Conservation (phyloP, 768 basidiomycete genomes). For the Russula sp. region DNA sequence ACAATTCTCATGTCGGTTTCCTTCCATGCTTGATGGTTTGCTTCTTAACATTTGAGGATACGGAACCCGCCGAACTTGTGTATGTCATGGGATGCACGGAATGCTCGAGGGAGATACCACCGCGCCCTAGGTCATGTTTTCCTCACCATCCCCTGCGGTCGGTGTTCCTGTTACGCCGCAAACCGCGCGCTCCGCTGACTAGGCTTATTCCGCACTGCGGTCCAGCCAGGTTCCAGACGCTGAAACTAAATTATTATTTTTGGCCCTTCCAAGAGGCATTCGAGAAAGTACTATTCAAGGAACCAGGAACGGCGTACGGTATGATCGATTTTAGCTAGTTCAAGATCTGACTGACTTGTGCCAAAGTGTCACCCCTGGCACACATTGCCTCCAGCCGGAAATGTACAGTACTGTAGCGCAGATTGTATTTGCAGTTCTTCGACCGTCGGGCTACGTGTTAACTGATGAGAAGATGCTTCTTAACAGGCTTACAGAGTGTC, state of each 20-base stretch:
- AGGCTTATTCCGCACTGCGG: background rate
- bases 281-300: conserved; percentile 1
- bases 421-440: background rate
- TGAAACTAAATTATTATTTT: background rate
- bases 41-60: background rate
- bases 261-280: background rate
- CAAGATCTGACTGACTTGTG: background rate
- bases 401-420: no score
- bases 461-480: background rate
- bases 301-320: conserved; percentile 4
- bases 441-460: background rate
- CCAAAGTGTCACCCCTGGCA: background rate
- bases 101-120: background rate
- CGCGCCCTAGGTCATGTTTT: background rate
- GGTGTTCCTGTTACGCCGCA: background rate
- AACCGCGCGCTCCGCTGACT: background rate
- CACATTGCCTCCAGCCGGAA: background rate
- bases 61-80: background rate
- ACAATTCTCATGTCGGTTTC: background rate
- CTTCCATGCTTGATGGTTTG: conserved; percentile 1
- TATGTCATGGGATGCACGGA: conserved; percentile 1
- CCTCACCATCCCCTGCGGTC: background rate
- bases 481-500: background rate
- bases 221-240: conserved; percentile 4
- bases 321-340: conserved; percentile 5